A percentile compares a stretch with the other conserved stretches of the same genome.
phyloP scores from a whole-genome alignment of 345 rosid species.

The Draba incana region DNA sequence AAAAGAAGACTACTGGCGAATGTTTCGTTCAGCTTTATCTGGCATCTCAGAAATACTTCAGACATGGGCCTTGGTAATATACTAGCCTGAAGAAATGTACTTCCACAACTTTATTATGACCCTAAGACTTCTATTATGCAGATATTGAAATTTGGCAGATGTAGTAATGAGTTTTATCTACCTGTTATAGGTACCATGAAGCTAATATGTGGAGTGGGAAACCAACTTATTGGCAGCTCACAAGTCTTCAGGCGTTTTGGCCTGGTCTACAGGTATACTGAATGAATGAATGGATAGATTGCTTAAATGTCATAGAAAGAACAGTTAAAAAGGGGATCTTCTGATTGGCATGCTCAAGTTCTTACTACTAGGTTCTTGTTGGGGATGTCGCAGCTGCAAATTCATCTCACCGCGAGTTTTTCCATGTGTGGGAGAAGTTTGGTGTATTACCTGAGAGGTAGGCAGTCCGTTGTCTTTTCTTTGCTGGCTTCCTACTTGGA shows the following conservation, averaged over 20 bases:
- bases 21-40: constrained; percentile 94
- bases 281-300: constrained; percentile 28
- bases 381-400: constrained; percentile 95
- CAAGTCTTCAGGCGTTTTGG: constrained; percentile 99
- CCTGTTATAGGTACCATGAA: constrained; percentile 82
- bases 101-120: constrained; percentile 24
- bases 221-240: constrained; percentile 98
- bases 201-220: constrained; percentile 96
- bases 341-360: constrained; percentile 39
- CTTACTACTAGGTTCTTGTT: constrained; percentile 73
- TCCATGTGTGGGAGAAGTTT: constrained; percentile 81
- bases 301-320: constrained; percentile 9
- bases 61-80: constrained; percentile 90
- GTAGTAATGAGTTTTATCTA: constrained; percentile 27
- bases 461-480: constrained; percentile 22
- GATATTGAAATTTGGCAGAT: constrained; percentile 9
- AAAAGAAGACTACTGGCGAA: constrained; percentile 94
- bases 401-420: constrained; percentile 85
- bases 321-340: constrained; percentile 23
- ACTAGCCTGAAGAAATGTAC: constrained; percentile 20
- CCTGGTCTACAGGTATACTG: constrained; percentile 88
- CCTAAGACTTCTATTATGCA: neutral
- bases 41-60: constrained; percentile 89
- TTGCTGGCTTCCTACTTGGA: constrained; percentile 11
- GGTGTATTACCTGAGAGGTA: constrained; percentile 94